Evolutionary conservation across 306 rosid genomes (phyloP).

Genomic region (Medicago truncatula): DNA sequence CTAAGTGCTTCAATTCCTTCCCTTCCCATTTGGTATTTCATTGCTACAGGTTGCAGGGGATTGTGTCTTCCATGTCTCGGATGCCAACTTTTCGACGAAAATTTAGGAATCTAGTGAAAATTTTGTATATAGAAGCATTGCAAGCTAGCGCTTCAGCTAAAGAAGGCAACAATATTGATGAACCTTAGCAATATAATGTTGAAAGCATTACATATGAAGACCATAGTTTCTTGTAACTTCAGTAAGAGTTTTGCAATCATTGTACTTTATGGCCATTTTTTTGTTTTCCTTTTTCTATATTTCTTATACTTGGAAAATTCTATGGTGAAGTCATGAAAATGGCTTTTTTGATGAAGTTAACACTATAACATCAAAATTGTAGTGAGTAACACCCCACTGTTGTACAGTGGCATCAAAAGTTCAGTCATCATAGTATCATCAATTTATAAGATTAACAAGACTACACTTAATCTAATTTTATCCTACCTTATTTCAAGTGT

Average conservation of each 20-base stretch:
- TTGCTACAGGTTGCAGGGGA: slow-evolving; percentile 69
- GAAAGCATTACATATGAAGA: slow-evolving; percentile 2
- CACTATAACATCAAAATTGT: no score
- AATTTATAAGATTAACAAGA: no score
- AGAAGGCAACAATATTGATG: slow-evolving; percentile 10
- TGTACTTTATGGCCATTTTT: not conserved
- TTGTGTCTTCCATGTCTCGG: slow-evolving; percentile 70
- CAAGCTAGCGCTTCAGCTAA: slow-evolving; percentile 52
- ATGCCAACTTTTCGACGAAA: slow-evolving; percentile 75
- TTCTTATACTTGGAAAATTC: no score
- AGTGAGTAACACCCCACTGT: no score
- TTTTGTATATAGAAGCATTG: slow-evolving; percentile 70
- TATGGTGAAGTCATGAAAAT: no score
- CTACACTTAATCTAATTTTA: no score
- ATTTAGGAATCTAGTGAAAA: slow-evolving; percentile 63
- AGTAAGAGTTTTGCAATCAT: not conserved
- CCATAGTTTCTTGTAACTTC: not conserved
- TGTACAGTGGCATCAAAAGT: no score
- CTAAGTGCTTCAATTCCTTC: no score
- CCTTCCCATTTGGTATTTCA: not conserved
- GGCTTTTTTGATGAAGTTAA: no score
- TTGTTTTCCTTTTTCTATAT: no score
- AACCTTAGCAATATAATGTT: slow-evolving; percentile 20
- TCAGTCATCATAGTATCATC: no score
- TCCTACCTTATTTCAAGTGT: no score